These are phyloP conservation scores for Linum usitatissimum DNA, from an alignment of 345 rosid species.

Conservation along the genomic window DNA sequence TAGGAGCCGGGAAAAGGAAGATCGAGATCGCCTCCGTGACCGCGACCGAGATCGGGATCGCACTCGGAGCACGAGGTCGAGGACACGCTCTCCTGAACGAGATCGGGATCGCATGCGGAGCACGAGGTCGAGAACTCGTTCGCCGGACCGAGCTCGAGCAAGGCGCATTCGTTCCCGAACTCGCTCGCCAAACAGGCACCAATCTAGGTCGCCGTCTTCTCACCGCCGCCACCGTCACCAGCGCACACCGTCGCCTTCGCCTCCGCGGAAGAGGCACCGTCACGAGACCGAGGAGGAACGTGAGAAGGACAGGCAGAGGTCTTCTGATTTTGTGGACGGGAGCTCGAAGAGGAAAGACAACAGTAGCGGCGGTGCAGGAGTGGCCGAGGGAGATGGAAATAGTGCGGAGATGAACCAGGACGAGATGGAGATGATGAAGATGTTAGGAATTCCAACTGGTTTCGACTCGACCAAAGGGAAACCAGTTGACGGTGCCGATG, in stretches of 20 bases:
- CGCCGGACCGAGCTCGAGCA: constrained; percentile 40
- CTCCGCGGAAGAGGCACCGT: constrained; percentile 44
- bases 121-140: constrained; percentile 48
- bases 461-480: constrained; percentile 94
- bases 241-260: constrained; percentile 51
- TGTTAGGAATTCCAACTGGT: constrained; percentile 77
- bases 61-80: constrained; percentile 52
- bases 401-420: constrained; percentile 30
- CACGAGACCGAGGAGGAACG: constrained; percentile 34
- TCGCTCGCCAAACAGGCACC: constrained; percentile 43
- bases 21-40: constrained; percentile 32
- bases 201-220: constrained; percentile 36
- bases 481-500: constrained; percentile 70
- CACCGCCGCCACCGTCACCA: constrained; percentile 42
- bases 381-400: constrained; percentile 10
- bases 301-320: constrained; percentile 31
- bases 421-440: constrained; percentile 87
- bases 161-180: constrained; percentile 43
- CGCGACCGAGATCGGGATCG: constrained; percentile 47
- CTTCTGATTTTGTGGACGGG: constrained; percentile 51
- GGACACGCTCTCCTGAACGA: constrained; percentile 46
- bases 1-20: constrained; percentile 21
- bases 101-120: constrained; percentile 10
- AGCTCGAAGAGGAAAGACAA: constrained; percentile 32
- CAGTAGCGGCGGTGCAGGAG: constrained; percentile 11